A percentile compares a stretch with the other conserved stretches of the same genome.
These are phyloP conservation scores for Ailanthus altissimus DNA, from an alignment of 345 rosid genomes.

Conservation along the genomic window DNA sequence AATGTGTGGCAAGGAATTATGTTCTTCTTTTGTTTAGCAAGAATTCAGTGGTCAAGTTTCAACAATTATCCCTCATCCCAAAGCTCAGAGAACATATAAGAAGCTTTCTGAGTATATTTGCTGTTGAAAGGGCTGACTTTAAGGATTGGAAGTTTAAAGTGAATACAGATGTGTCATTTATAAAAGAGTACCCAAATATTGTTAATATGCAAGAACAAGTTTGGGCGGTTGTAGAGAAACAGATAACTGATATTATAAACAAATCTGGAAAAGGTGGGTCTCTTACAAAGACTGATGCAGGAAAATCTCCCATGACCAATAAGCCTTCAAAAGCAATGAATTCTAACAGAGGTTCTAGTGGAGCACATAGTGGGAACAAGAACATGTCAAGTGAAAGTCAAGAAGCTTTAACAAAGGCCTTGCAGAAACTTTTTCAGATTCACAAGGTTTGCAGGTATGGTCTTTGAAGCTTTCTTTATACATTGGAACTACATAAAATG, in stretches of 20 bases:
- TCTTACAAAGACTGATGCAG: constrained; percentile 31
- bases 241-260: constrained; percentile 11
- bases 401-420: constrained; percentile 64
- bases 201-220: constrained; percentile 42
- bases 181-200: constrained; percentile 45
- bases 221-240: constrained; percentile 36
- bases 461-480: neutral
- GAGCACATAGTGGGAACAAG: constrained; percentile 32
- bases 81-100: constrained; percentile 33
- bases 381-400: constrained; percentile 61
- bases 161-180: constrained; percentile 42
- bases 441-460: constrained; percentile 89
- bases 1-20: constrained; percentile 50
- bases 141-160: constrained; percentile 63
- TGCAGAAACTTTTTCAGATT: constrained; percentile 68
- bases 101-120: constrained; percentile 40
- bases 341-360: constrained; percentile 44
- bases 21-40: constrained; percentile 56
- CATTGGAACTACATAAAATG: neutral
- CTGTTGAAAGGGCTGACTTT: constrained; percentile 47
- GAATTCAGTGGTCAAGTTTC: constrained; percentile 31
- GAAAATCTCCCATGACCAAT: constrained; percentile 29
- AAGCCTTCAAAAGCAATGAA: constrained; percentile 39
- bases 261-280: constrained; percentile 36
- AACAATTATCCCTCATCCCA: constrained; percentile 25